Conservation (phyloP, 2,329 filamentous ascomycete genomes). For the Fusarium aywerte region DNA sequence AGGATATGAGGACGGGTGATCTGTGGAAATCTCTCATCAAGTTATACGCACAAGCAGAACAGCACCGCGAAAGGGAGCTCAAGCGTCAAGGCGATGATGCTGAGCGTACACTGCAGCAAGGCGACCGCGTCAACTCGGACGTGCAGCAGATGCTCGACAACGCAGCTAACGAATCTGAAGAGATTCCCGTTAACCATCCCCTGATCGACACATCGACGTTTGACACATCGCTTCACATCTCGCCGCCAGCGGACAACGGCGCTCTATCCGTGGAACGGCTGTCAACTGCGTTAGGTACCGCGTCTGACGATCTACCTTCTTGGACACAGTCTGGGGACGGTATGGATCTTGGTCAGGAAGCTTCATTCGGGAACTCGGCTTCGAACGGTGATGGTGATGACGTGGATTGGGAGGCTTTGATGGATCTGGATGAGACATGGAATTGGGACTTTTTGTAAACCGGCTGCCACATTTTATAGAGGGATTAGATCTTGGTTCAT, state of each 20-base stretch:
- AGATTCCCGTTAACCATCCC: conserved; percentile 13
- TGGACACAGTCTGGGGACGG: conserved; percentile 13
- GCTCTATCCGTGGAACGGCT: conserved; percentile 12
- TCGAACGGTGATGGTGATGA: neutral
- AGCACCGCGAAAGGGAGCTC: conserved; percentile 24
- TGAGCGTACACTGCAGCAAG: neutral
- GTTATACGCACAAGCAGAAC: conserved; percentile 15
- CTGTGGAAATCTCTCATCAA: conserved; percentile 35
- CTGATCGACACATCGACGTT: conserved; percentile 17
- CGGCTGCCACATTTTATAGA: neutral
- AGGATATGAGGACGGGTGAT: conserved; percentile 10
- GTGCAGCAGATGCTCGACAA: conserved; percentile 16
- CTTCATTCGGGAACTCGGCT: neutral
- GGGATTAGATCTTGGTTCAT: neutral
- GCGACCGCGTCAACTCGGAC: neutral
- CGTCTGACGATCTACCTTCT: conserved; percentile 15
- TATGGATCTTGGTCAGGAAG: neutral
- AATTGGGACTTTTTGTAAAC: conserved; percentile 36
- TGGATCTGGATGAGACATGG: conserved; percentile 27
- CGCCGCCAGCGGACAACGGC: neutral
- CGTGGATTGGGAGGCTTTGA: conserved; percentile 38
- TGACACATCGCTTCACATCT: conserved; percentile 12
- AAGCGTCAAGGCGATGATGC: conserved; percentile 2
- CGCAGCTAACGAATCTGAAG: neutral
- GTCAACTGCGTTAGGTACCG: conserved; percentile 2